These are phyloP conservation scores for Pilatotrama ljubarskyi DNA, from an alignment of 768 basidiomycete species.

Conservation along the genomic window DNA sequence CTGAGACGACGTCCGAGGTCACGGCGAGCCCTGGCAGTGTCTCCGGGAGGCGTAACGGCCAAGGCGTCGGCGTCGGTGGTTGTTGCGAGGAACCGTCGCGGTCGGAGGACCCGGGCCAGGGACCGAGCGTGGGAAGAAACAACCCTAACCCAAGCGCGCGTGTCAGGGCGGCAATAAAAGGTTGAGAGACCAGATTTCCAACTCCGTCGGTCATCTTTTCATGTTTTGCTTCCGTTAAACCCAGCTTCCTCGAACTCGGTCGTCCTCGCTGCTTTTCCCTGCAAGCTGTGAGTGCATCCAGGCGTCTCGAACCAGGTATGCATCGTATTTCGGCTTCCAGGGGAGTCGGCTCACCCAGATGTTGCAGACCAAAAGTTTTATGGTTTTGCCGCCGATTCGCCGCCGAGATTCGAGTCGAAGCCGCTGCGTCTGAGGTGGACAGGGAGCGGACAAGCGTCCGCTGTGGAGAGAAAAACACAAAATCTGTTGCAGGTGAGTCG, in stretches of 20 bases:
- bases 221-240: constrained; percentile 22
- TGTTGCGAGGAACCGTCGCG: constrained; percentile 5
- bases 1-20: background rate
- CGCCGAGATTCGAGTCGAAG: constrained; percentile 26
- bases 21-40: background rate
- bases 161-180: constrained; percentile 12
- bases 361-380: constrained; percentile 24
- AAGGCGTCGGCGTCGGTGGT: constrained; percentile 1
- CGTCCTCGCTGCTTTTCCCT: constrained; percentile 18
- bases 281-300: constrained; percentile 19
- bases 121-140: constrained; percentile 15
- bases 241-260: constrained; percentile 21
- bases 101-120: constrained; percentile 12
- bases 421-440: constrained; percentile 26
- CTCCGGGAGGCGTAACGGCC: background rate
- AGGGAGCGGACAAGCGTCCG: constrained; percentile 22
- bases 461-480: constrained; percentile 20
- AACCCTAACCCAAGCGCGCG: constrained; percentile 19
- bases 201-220: constrained; percentile 21
- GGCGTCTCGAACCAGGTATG: constrained; percentile 13
- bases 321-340: background rate
- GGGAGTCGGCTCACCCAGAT: background rate
- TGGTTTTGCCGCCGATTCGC: constrained; percentile 32
- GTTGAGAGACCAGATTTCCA: constrained; percentile 2
- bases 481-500: constrained; percentile 25